Evolutionary conservation across 768 basidiomycete genomes (phyloP), one percentile per base, ranked within the genome.

Genomic region (Leccinum pellstonianum): DNA sequence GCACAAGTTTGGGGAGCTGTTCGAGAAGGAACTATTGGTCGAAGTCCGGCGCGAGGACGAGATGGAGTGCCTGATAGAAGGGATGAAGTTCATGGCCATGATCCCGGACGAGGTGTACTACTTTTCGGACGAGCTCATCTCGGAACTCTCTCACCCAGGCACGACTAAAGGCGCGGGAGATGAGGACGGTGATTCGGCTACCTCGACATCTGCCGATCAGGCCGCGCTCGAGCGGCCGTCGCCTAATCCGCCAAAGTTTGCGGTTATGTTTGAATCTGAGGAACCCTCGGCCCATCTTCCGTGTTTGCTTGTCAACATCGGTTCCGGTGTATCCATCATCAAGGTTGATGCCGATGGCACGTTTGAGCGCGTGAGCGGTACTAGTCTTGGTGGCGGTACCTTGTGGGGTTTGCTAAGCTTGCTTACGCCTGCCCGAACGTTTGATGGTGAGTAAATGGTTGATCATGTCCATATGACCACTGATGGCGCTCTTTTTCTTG

Each of bases 41-140:
- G 93, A 95, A 69, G 93, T 98, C 47, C 78, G 80, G 61, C 76
- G 89, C 58, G 96, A 98, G 75, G 97, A 98, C 73, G 97, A 99
- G 82, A 98, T 99, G 97, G 96, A 93, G 77, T 98, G 97, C 68
- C 76, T 98, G 70, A 98, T 98, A 65, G 89, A 93, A 67, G 97
- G 97, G 29, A 81, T 99, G 71, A 91, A 93, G 75, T 99, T 99
- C 77, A 90, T 98, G 73, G 90, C 90, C 37, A 87, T 91, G 73
- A 95, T 99, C 61, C 96, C 96, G 35, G 88, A 94, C 76, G 97
- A 99, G 77, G 96, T 93, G 29, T 99, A 98, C 77, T 98, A 88
- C 81, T 98, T 98, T 77, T 97, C 95, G 56, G 96, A 99, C 75
- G 91, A 98, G 76, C 86, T 98, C 66, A 95, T 98, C 57, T 90